These are phyloP conservation scores for Fraxinus excelsior DNA, from an alignment of 257 asterid genomes.

Conservation along the genomic window DNA sequence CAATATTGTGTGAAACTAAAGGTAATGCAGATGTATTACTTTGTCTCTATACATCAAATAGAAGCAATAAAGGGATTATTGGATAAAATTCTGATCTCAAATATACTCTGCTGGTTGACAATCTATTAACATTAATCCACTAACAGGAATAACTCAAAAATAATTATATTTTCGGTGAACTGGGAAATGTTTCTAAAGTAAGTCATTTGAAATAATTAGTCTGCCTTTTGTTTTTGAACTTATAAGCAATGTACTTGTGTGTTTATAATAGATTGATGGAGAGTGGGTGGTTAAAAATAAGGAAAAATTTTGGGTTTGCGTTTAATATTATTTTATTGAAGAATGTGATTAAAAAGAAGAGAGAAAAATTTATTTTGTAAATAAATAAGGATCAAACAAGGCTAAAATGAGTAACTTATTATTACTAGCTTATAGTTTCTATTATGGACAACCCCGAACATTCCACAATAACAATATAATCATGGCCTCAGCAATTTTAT, in stretches of 20 bases:
- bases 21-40: neutral
- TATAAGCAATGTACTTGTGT: neutral
- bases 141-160: neutral
- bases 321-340: no score
- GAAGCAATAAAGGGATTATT: neutral
- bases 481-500: neutral
- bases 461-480: neutral
- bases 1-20: neutral
- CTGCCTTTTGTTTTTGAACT: neutral
- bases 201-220: neutral
- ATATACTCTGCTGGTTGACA: neutral
- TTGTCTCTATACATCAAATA: neutral
- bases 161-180: neutral
- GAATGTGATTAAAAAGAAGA: no score
- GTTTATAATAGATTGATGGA: neutral
- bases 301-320: no score
- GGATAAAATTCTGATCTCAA: neutral
- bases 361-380: no score
- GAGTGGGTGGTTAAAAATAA: no score
- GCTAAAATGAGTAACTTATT: neutral
- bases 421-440: neutral
- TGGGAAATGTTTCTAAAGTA: neutral
- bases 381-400: no score
- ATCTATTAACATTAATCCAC: neutral
- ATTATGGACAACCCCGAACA: neutral